phyloP scores from a whole-genome alignment of 2,329 filamentous ascomycete species.

The Chrysoporthe deuterocubensis region DNA sequence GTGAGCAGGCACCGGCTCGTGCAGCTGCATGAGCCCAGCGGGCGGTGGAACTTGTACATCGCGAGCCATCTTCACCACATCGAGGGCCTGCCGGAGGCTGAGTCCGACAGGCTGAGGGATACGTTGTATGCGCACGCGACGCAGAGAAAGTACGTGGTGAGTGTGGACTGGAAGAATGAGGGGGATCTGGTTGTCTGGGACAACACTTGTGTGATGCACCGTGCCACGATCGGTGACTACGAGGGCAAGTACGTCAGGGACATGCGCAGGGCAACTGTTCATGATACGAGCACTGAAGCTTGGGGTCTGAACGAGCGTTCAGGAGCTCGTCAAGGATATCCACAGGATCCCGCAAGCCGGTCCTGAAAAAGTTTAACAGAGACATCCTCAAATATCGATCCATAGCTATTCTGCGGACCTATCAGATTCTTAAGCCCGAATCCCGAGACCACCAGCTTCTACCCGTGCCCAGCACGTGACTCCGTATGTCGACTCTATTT shows the following conservation, averaged over 20 bases:
- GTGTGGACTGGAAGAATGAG: slow-evolving; percentile 27
- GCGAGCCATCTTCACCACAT: slow-evolving; percentile 49
- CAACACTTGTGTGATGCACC: slow-evolving; percentile 29
- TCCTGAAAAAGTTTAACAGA: neutral
- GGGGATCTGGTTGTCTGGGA: slow-evolving; percentile 32
- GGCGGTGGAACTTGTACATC: slow-evolving; percentile 50
- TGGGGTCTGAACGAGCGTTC: slow-evolving; percentile 1
- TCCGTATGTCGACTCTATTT: neutral
- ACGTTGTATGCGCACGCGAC: slow-evolving; percentile 21
- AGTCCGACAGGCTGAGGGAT: slow-evolving; percentile 39
- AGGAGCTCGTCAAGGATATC: neutral
- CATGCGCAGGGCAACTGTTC: neutral
- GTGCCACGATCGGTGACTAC: slow-evolving; percentile 16
- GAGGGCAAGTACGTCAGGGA: neutral
- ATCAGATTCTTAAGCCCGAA: neutral
- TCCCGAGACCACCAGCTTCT: too few relatives aligned
- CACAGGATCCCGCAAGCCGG: neutral
- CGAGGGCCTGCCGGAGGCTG: slow-evolving; percentile 37
- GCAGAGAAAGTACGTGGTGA: slow-evolving; percentile 24
- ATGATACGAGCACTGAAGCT: slow-evolving; percentile 1
- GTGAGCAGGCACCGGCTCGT: slow-evolving; percentile 45
- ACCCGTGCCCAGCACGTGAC: neutral
- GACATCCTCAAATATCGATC: neutral
- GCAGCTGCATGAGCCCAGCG: slow-evolving; percentile 45
- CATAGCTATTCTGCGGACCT: neutral